A percentile compares a stretch with the other conserved stretches of the same genome.
Conservation (phyloP, 176 grass and related monocot genomes). For the Phragmites australis region DNA sequence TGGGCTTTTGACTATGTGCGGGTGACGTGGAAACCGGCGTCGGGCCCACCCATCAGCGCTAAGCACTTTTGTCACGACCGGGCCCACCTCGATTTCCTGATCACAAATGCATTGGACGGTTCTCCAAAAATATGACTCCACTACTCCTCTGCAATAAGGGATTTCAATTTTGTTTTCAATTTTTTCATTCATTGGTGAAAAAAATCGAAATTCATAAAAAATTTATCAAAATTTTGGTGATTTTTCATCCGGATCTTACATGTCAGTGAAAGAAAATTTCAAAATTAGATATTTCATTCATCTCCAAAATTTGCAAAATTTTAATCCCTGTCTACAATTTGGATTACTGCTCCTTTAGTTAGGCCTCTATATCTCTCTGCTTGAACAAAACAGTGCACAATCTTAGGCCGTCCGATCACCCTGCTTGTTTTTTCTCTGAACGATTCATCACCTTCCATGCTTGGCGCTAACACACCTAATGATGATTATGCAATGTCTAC, state of each 20-base stretch:
- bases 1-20: not conserved
- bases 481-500: not conserved
- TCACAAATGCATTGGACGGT: constrained; percentile 10
- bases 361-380: not conserved
- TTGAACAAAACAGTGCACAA: not conserved
- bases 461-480: not conserved
- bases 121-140: not conserved
- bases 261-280: too few species aligned
- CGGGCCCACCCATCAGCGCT: not conserved
- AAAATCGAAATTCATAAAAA: too few species aligned
- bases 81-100: not conserved
- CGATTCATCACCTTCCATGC: not conserved
- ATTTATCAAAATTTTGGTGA: too few species aligned
- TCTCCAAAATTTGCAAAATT: too few species aligned
- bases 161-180: too few species aligned
- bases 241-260: too few species aligned
- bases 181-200: too few species aligned
- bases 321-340: too few species aligned
- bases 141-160: not conserved
- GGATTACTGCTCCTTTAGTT: not conserved
- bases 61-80: not conserved
- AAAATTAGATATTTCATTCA: too few species aligned
- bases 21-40: too few species aligned
- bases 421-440: too few species aligned
- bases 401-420: too few species aligned